phyloP scores from a whole-genome alignment of 192 early-diverging fungal species.

The Coemansia sp. region DNA sequence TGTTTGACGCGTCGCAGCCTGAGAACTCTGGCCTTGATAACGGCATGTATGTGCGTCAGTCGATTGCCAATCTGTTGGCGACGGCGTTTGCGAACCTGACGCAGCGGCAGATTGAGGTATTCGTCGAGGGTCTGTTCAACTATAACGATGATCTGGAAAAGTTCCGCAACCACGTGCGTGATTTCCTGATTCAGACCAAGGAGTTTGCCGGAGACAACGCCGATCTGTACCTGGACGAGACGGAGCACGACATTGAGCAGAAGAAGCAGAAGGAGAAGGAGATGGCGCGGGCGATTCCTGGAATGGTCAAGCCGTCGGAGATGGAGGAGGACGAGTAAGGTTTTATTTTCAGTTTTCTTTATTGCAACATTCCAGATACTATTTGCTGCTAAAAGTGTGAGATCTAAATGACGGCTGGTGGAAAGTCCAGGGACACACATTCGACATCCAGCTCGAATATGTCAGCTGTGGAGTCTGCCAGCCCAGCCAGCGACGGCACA shows the following conservation, averaged over 20 bases:
- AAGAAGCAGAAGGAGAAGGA: constrained; percentile 80
- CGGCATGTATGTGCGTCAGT: constrained; percentile 74
- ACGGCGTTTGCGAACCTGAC: constrained; percentile 92
- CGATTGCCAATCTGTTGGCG: constrained; percentile 76
- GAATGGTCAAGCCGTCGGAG: constrained; percentile 95
- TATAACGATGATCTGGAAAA: constrained; percentile 73
- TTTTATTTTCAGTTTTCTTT: constrained; percentile 3
- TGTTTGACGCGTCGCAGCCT: constrained; percentile 73
- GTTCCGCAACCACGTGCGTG: constrained; percentile 93
- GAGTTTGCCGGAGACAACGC: constrained; percentile 90
- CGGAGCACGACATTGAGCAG: constrained; percentile 76
- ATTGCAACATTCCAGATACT: neutral
- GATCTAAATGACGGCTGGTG: constrained; percentile 17
- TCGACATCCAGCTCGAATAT: constrained; percentile 84
- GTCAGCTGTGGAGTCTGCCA: constrained; percentile 66
- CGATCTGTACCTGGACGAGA: constrained; percentile 85
- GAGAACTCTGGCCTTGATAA: constrained; percentile 79
- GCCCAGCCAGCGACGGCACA: constrained; percentile 59
- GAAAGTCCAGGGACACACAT: constrained; percentile 83
- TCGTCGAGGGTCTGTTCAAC: constrained; percentile 85
- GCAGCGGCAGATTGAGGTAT: constrained; percentile 78
- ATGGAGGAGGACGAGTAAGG: constrained; percentile 54
- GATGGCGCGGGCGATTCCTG: constrained; percentile 83
- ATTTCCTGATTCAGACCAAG: constrained; percentile 91
- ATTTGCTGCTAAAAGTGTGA: too few relatives aligned